phyloP scores from a whole-genome alignment of 371 early-diverging fungal genomes.

The Globomyces sp. region DNA sequence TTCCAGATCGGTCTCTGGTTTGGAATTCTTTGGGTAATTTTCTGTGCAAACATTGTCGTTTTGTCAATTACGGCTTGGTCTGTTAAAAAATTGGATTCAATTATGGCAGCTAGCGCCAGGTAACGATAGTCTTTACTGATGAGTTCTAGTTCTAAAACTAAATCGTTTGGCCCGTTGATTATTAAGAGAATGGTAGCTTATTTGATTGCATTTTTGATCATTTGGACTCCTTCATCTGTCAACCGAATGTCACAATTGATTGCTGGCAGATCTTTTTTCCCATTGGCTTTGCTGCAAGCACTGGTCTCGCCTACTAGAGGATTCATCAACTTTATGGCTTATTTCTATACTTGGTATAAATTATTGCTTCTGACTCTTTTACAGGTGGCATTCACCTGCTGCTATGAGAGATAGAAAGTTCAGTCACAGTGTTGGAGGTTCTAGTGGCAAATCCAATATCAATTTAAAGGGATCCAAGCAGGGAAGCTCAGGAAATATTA shows the following conservation, averaged over 20 bases:
- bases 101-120: no score
- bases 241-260: conserved; percentile 4
- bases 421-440: background rate
- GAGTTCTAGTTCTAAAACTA: background rate
- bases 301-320: conserved; percentile 11
- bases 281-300: background rate
- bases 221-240: conserved; percentile 16
- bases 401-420: background rate
- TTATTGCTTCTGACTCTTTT: background rate
- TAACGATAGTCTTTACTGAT: no score
- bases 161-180: conserved; percentile 6
- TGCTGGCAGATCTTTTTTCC: background rate
- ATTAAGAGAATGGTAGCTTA: conserved; percentile 11
- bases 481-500: no score
- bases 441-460: no score
- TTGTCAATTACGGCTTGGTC: background rate
- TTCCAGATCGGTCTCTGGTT: conserved; percentile 12
- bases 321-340: conserved; percentile 6
- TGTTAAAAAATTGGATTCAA: background rate
- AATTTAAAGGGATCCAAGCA: no score
- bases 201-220: conserved; percentile 13
- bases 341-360: conserved; percentile 12
- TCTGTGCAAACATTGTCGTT: background rate
- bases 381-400: background rate
- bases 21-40: background rate